Base-by-base conservation (phyloP, 106 monocot species). In the Dendrobium chrysotoxum region DNA sequence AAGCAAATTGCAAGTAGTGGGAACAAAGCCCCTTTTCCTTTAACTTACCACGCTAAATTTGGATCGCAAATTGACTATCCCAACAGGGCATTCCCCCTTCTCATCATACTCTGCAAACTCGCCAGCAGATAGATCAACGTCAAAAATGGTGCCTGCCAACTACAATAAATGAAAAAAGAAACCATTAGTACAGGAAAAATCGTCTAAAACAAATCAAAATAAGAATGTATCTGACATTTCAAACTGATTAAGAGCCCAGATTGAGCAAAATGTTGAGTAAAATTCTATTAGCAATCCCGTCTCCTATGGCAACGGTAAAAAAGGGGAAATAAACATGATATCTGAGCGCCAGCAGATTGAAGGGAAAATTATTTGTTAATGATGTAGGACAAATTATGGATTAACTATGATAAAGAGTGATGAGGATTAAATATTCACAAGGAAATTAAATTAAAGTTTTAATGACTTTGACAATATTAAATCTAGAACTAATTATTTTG, bases 21-120 rank as follows among this genome's bases (percentile, higher is more conserved):
- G 20, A n/a, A 4, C 61, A 74, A 20, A 42, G 17, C 0, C 21
- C 31, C 18, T 20, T 74, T 74, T 17, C 20, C 21, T 74, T 45
- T 15, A 25, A 44, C 85, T 80, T 87, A 97, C 96, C 94, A 94
- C 92, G 88, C 78, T 85, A 58, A 97, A 92, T 13, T 40, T 55
- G 30, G 81, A 67, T 41, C 79, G 74, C 25, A 86, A 45, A 73
- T 94, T 92, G 30, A 86, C 79, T 80, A 97, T n/a, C 17, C 86
- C 86, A 85, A 97, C 94, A 11, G 93, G 94, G 80, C 80, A 87
- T 44, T 85, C 84, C 18, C 89, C 91, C 77, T 90, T 91, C 86
- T 97, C 96, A 77, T 97, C 96, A 71, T 97, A 97, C 3, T 97
- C 96, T 10, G 81, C 84, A 88, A 94, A 94, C 50, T 97, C 96